Conservation (phyloP, 2,329 filamentous ascomycete genomes). For the Phyllosticta citrichinensis region DNA sequence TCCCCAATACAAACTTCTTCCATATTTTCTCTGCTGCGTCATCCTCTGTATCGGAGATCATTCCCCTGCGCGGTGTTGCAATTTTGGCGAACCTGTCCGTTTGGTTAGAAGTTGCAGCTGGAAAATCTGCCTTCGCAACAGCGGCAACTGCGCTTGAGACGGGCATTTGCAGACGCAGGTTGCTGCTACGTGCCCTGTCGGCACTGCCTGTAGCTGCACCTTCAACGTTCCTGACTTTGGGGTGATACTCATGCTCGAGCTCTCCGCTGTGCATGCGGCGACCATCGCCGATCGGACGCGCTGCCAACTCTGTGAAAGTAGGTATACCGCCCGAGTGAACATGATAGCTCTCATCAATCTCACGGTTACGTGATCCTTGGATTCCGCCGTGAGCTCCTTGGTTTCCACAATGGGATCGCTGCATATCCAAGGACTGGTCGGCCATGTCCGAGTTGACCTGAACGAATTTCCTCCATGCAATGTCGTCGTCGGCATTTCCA, state of each 20-base stretch:
- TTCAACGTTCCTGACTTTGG: neutral
- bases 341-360: neutral
- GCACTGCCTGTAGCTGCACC: neutral
- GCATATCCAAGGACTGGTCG: neutral
- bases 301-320: neutral
- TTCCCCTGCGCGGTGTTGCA: neutral
- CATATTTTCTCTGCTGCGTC: constrained; percentile 20
- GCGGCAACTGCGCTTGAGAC: neutral
- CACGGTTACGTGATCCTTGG: neutral
- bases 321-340: neutral
- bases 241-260: neutral
- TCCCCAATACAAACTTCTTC: constrained; percentile 24
- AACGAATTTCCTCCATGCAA: neutral
- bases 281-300: constrained; percentile 1
- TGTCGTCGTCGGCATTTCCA: neutral
- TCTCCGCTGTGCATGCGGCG: neutral
- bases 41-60: constrained; percentile 5
- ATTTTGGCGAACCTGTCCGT: neutral
- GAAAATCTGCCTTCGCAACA: neutral
- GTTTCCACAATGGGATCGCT: neutral
- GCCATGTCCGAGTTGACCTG: neutral
- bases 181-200: neutral
- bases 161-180: constrained; percentile 4
- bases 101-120: neutral
- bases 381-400: neutral